These are phyloP conservation scores for Teunomyces pallodes DNA, from an alignment of 805 yeast genomes.

Conservation along the genomic window DNA sequence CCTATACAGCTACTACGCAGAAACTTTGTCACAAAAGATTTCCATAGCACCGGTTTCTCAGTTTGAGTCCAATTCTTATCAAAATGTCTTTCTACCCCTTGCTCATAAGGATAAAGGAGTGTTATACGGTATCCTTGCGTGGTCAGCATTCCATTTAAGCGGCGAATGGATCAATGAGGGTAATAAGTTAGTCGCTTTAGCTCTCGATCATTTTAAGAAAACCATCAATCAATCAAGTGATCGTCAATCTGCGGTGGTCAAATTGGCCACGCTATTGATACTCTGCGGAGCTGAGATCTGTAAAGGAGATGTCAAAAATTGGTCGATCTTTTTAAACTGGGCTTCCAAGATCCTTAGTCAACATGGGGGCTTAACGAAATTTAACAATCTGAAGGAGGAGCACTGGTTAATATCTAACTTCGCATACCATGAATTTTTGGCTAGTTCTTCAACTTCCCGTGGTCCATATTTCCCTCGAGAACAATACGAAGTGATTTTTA, in stretches of 20 bases:
- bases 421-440: slow-evolving; percentile 76
- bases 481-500: slow-evolving; percentile 56
- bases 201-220: slow-evolving; percentile 41
- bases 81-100: slow-evolving; percentile 52
- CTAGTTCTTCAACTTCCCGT: slow-evolving; percentile 57
- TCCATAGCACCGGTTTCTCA: slow-evolving; percentile 47
- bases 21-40: slow-evolving; percentile 40
- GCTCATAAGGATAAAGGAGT: slow-evolving; percentile 53
- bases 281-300: slow-evolving; percentile 81
- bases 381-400: slow-evolving; percentile 53
- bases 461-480: slow-evolving; percentile 63
- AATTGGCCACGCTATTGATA: slow-evolving; percentile 65
- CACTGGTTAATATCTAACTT: slow-evolving; percentile 75
- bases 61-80: slow-evolving; percentile 47
- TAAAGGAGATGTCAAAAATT: slow-evolving; percentile 73
- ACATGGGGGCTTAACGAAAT: slow-evolving; percentile 61
- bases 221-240: slow-evolving; percentile 17
- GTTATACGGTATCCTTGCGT: slow-evolving; percentile 50
- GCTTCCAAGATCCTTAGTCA: slow-evolving; percentile 61
- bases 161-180: slow-evolving; percentile 49
- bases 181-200: slow-evolving; percentile 43
- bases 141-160: slow-evolving; percentile 55
- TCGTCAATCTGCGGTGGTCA: slow-evolving; percentile 36
- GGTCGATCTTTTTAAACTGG: slow-evolving; percentile 65
- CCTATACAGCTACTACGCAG: slow-evolving; percentile 49